Evolutionary conservation across 208 protist species (phyloP), one percentile per base, ranked within the genome.

Genomic region (Trypanosoma cruzi): DNA sequence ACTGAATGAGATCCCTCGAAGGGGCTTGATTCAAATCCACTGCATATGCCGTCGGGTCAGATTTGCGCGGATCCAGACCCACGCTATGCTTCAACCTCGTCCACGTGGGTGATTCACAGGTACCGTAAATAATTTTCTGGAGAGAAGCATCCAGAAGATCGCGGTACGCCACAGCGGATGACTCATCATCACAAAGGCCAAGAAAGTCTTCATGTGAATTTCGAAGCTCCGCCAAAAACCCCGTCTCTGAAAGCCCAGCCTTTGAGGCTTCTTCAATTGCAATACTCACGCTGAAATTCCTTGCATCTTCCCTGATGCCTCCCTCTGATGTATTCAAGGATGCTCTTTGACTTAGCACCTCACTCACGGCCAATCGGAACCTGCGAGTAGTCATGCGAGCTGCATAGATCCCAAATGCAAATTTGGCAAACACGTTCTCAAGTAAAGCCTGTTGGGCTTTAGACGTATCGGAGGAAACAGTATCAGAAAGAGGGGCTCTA

Each of bases 361-460:
- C 64, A 44, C 7, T 32, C 31, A 71, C 1, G 20, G 48, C 1
- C 18, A 67, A 68, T n/a, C 34, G 11, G 37, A 36, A 20, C 14
- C 46, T 55, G n/a, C 0, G 3, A 4, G 49, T 50, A 22, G 8
- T 46, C 44, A 63, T 54, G 24, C 71, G 71, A 36, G 64, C 54
- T 18, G 49, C 53, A 40, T 77, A 77, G 26, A 77, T 56, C 8
- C 29, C 40, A 55, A 71, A 77, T 0, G 71, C 71, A 4, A 77
- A 20, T 32, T 67, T 77, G 24, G 20, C 61, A 65, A 67, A 71
- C 11, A 61, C 18, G 2, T 59, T 24, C 5, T 64, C 32, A 18
- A 75, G 4, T 0, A 14, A 6, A 0, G 62, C 56, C 44, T 16
- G 16, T 16, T 64, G 18, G 28, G 16, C 36, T 57, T 14, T 22